Conservation (phyloP, 2,329 filamentous ascomycete species). For the Ploettnerulaceae sp. region DNA sequence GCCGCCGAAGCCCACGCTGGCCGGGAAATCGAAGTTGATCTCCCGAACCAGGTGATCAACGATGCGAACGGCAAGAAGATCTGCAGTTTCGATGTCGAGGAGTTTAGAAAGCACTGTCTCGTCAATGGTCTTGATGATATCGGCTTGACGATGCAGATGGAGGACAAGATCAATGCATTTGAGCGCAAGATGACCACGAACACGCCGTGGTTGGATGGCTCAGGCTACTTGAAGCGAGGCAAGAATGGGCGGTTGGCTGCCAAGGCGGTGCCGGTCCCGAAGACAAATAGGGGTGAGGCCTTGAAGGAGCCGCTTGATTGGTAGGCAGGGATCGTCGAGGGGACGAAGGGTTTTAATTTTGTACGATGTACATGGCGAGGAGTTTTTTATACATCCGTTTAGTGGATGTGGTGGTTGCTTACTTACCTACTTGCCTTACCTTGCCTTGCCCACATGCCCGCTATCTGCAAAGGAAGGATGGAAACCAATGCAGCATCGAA, state of each 20-base stretch:
- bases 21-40: slow-evolving; percentile 82
- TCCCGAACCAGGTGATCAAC: slow-evolving; percentile 78
- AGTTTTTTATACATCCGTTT: neutral
- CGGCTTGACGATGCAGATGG: slow-evolving; percentile 86
- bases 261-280: slow-evolving; percentile 68
- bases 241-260: slow-evolving; percentile 51
- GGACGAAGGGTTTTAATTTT: neutral
- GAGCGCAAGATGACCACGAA: slow-evolving; percentile 71
- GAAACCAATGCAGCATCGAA: no score
- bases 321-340: slow-evolving; percentile 41
- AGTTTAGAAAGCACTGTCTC: slow-evolving; percentile 91
- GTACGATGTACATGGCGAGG: neutral
- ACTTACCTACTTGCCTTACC: no score
- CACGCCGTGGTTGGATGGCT: slow-evolving; percentile 89
- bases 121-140: slow-evolving; percentile 94
- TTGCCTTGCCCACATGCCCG: no score
- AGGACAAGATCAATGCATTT: slow-evolving; percentile 80
- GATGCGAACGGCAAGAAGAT: slow-evolving; percentile 69
- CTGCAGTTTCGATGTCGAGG: slow-evolving; percentile 79
- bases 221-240: slow-evolving; percentile 66
- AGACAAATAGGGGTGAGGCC: slow-evolving; percentile 81
- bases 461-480: no score
- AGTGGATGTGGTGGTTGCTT: no score
- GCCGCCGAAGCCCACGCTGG: slow-evolving; percentile 74
- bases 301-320: slow-evolving; percentile 85